phyloP scores from a whole-genome alignment of 192 early-diverging fungal species.

The Podila minutissima region DNA sequence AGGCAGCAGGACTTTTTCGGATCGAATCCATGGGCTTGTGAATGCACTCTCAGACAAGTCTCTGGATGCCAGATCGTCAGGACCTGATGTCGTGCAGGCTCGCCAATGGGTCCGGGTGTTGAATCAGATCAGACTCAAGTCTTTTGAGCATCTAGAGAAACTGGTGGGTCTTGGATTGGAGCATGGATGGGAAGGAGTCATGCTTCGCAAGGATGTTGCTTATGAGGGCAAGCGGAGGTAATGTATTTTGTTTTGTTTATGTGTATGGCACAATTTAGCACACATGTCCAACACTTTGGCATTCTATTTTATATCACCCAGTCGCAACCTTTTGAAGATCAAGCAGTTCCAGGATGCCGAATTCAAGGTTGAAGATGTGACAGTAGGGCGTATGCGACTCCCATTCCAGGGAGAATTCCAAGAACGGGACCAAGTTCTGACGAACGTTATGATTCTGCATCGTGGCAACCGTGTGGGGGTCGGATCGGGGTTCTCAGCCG shows the following conservation, averaged over 20 bases:
- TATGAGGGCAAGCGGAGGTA: constrained; percentile 67
- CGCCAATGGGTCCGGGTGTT: constrained; percentile 18
- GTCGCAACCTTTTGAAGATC: constrained; percentile 60
- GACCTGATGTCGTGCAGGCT: not conserved
- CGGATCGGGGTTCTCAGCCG: constrained; percentile 60
- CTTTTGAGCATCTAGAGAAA: constrained; percentile 41
- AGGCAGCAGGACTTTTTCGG: constrained; percentile 25
- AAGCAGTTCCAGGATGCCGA: constrained; percentile 64
- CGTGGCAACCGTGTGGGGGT: constrained; percentile 60
- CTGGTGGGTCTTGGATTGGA: constrained; percentile 23
- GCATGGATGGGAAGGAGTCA: constrained; percentile 65
- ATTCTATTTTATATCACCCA: constrained; percentile 9
- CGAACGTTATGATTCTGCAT: constrained; percentile 57
- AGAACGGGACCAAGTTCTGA: constrained; percentile 46
- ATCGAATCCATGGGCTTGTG: constrained; percentile 33
- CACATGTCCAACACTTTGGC: too few relatives aligned
- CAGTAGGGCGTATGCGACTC: constrained; percentile 55
- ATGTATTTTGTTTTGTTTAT: not conserved
- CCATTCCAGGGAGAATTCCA: constrained; percentile 44
- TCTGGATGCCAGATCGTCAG: not conserved
- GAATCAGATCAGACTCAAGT: constrained; percentile 29
- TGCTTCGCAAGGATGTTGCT: constrained; percentile 56
- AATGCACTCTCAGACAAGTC: constrained; percentile 2
- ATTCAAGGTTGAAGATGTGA: constrained; percentile 54
- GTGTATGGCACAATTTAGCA: too few relatives aligned